Evolutionary conservation across 345 rosid species (phyloP), one percentile per base, ranked within the genome.

Genomic region (Clarkia xantiana): DNA sequence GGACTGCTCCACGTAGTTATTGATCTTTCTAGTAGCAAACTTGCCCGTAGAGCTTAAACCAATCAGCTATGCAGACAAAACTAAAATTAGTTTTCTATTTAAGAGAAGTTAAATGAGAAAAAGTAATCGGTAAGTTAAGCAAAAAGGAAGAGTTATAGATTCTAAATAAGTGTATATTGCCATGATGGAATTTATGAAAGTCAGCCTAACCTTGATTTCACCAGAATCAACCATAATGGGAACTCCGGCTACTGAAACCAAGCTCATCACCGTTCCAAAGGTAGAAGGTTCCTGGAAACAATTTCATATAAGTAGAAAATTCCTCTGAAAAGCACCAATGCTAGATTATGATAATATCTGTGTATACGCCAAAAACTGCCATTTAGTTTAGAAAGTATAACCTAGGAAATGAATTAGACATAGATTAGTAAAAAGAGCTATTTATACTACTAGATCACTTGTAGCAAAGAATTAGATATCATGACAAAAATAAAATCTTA

Each of bases 201-300:
- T 29, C 36, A 5, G 6, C 8, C 79, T 54, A 61, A 81, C 97
- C 97, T 86, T 76, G 56, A 62, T 55, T 66, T 62, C 71, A 50
- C 72, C 73, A 66, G 50, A 47, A 66, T 70, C 74, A 55, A 54
- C 61, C 54, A 71, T 55, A 61, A 59, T 14, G 40, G 78, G 74
- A 62, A 81, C 66, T 64, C 94, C 94, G 61, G 75, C 74, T 10
- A 63, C 62, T 47, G 82, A 76, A 53, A 74, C 69, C 71, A 90
- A 66, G 50, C 59, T 55, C 68, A 79, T 72, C 61, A 79, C 65
- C 62, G 65, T 72, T 58, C 67, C 69, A 71, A 90, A 83, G 60
- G 67, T 77, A 47, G 61, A 52, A 52, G 81, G 78, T 61, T 77
- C 67, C 97, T 90, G 88, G 47, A 59, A 64, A 18, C 36, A 43